Percentiles rank a stretch among this genome's conserved stretches.
Conservation (phyloP, 2,329 filamentous ascomycete species). For the Diaporthe capsici region DNA sequence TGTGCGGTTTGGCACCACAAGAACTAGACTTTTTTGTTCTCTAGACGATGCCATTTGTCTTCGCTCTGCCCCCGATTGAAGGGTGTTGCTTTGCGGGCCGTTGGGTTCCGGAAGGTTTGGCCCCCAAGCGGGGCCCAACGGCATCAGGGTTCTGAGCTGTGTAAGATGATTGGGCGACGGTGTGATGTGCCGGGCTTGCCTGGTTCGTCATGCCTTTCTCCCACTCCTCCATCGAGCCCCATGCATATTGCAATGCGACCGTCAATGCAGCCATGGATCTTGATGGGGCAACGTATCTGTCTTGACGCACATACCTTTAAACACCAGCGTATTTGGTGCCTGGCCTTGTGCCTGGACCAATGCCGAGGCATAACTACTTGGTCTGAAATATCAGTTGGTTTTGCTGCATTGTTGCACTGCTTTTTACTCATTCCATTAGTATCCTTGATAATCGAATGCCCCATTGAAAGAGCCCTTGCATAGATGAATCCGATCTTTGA, state of each 20-base stretch:
- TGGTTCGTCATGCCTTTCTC: slow-evolving; percentile 7
- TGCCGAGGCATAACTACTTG: background rate
- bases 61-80: background rate
- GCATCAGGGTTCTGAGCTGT: slow-evolving; percentile 18
- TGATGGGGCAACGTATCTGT: background rate
- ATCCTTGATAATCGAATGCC: background rate
- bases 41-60: background rate
- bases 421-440: background rate
- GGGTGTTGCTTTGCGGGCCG: background rate
- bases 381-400: background rate
- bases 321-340: background rate
- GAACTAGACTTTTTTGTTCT: background rate
- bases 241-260: slow-evolving; percentile 26
- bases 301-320: background rate
- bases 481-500: background rate
- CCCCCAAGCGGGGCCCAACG: slow-evolving; percentile 19
- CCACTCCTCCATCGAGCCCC: slow-evolving; percentile 16
- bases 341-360: slow-evolving; percentile 12
- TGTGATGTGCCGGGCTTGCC: slow-evolving; percentile 6
- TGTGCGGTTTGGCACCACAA: background rate
- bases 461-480: background rate
- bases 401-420: background rate
- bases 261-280: slow-evolving; percentile 27
- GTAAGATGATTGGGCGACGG: slow-evolving; percentile 41
- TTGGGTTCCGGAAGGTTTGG: background rate